Percentiles rank a stretch among this genome's conserved stretches.
These are phyloP conservation scores for Debaryomyces fabryi DNA, from an alignment of 1,139 yeast species.

Conservation along the genomic window DNA sequence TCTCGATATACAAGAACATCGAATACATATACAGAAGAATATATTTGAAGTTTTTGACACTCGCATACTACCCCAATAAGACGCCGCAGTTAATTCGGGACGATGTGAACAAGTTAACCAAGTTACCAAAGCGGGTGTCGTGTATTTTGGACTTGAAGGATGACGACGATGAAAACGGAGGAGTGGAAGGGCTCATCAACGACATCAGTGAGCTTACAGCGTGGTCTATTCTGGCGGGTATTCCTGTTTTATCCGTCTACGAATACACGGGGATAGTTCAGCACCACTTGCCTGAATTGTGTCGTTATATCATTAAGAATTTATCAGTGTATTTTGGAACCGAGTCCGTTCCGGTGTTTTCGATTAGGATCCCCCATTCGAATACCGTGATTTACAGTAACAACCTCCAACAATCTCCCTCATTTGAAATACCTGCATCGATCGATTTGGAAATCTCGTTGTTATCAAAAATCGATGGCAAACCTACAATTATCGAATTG, in stretches of 20 bases:
- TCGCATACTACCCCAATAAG: conserved; percentile 78
- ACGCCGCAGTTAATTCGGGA: conserved; percentile 86
- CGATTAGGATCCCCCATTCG: conserved; percentile 63
- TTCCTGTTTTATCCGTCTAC: conserved; percentile 70
- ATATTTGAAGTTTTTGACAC: conserved; percentile 58
- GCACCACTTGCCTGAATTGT: conserved; percentile 55
- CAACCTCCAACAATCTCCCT: conserved; percentile 24
- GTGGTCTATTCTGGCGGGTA: conserved; percentile 89
- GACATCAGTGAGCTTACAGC: conserved; percentile 78
- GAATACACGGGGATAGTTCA: conserved; percentile 77
- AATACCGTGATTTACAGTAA: conserved; percentile 51
- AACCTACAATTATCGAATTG: conserved; percentile 84
- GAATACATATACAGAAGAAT: conserved; percentile 57
- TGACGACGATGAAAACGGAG: conserved; percentile 85
- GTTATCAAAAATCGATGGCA: conserved; percentile 79
- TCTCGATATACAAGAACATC: conserved; percentile 56
- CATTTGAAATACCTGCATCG: conserved; percentile 17
- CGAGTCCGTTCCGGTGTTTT: conserved; percentile 62
- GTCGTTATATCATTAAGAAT: conserved; percentile 60
- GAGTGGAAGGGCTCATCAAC: conserved; percentile 76
- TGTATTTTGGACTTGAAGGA: conserved; percentile 71
- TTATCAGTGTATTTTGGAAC: conserved; percentile 77
- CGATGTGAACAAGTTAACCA: conserved; percentile 71
- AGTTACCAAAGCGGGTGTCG: conserved; percentile 78
- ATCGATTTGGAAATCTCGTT: conserved; percentile 66